Percentiles rank a stretch among this genome's conserved stretches.
Evolutionary conservation across 257 asterid genomes (phyloP).

Genomic region (Solanum paucissectum): DNA sequence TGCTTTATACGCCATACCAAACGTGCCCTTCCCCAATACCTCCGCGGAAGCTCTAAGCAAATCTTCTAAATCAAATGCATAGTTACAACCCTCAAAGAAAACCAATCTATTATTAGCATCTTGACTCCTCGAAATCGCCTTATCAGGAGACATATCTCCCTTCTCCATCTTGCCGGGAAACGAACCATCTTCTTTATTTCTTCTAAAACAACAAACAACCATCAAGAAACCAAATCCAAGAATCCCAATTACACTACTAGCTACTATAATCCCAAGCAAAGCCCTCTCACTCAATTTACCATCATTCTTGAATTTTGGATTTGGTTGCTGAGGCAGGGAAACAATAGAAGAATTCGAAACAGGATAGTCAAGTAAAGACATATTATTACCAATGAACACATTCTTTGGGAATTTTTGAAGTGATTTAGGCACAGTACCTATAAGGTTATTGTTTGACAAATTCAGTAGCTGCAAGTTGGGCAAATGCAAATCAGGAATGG

Average conservation of each 20-base stretch:
- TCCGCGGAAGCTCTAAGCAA: constrained; percentile 95
- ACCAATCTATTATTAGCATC: constrained; percentile 63
- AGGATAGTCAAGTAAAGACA: constrained; percentile 28
- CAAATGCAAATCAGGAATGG: constrained; percentile 45
- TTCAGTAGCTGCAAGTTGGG: constrained; percentile 54
- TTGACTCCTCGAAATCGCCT: constrained; percentile 54
- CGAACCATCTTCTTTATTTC: constrained; percentile 31
- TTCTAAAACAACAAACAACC: constrained; percentile 47
- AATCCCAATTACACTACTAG: constrained; percentile 56
- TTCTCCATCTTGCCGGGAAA: constrained; percentile 62
- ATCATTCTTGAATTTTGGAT: constrained; percentile 22
- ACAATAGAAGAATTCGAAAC: constrained; percentile 31
- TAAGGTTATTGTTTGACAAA: constrained; percentile 63
- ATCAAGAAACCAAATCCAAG: constrained; percentile 56
- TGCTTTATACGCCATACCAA: constrained; percentile 81
- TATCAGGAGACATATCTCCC: constrained; percentile 71
- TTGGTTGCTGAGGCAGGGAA: constrained; percentile 36
- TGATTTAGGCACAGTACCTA: constrained; percentile 72
- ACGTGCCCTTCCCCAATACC: constrained; percentile 85
- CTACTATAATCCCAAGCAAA: constrained; percentile 59
- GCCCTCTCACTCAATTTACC: constrained; percentile 64
- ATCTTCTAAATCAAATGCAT: constrained; percentile 86
- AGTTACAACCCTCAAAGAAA: constrained; percentile 87
- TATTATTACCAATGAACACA: constrained; percentile 50
- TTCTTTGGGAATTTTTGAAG: constrained; percentile 69